Evolutionary conservation across 306 rosid genomes (phyloP).

Genomic region (Fagus sylvatica): DNA sequence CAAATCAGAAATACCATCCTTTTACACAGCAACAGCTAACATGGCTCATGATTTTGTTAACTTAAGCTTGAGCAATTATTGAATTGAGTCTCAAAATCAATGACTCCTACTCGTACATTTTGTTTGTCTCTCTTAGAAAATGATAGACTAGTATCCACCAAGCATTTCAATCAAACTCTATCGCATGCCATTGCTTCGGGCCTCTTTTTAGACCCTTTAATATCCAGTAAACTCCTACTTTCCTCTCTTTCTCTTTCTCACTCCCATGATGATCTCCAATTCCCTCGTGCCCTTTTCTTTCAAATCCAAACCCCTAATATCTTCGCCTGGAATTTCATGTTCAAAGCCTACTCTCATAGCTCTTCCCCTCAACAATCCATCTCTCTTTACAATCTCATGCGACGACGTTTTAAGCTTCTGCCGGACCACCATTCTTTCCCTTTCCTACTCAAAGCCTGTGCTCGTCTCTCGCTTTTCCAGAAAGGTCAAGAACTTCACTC

Average conservation of each 20-base stretch:
- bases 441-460: slow-evolving; percentile 18
- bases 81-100: neutral
- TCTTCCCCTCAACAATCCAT: slow-evolving; percentile 5
- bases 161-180: slow-evolving; percentile 1
- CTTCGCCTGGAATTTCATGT: slow-evolving; percentile 34
- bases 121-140: slow-evolving; percentile 1
- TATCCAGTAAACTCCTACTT: slow-evolving; percentile 20
- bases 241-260: slow-evolving; percentile 3
- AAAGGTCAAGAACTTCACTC: slow-evolving; percentile 30
- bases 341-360: slow-evolving; percentile 19
- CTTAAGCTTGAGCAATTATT: no score
- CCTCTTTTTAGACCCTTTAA: neutral
- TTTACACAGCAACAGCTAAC: no score
- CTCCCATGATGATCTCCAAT: neutral
- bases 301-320: slow-evolving; percentile 23
- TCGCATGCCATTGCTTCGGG: slow-evolving; percentile 18
- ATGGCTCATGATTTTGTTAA: no score
- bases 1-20: no score
- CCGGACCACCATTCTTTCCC: slow-evolving; percentile 26
- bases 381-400: slow-evolving; percentile 17
- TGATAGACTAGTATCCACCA: neutral
- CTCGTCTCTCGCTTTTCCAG: neutral
- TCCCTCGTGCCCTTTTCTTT: slow-evolving; percentile 18
- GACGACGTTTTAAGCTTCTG: neutral
- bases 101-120: neutral